These are phyloP conservation scores for Mallotus repandus DNA, from an alignment of 441 rosid species.

Conservation along the genomic window DNA sequence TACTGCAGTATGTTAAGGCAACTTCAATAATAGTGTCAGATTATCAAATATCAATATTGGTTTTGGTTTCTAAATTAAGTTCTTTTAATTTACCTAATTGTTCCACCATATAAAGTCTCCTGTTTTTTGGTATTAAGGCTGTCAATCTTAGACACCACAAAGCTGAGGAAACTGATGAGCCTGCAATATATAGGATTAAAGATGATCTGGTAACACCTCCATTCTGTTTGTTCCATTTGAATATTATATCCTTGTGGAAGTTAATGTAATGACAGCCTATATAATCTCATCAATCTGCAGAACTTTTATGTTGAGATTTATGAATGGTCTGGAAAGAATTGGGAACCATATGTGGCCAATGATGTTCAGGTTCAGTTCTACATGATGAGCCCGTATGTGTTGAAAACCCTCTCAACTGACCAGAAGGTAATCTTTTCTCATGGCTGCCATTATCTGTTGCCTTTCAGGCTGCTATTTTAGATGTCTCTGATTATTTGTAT, in stretches of 20 bases:
- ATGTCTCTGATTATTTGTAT: slow-evolving; percentile 16
- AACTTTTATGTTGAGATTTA: slow-evolving; percentile 64
- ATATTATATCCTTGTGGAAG: background rate
- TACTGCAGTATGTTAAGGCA: slow-evolving; percentile 3
- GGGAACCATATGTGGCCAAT: slow-evolving; percentile 85
- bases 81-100: background rate
- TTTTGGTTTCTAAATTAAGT: background rate
- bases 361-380: slow-evolving; percentile 87
- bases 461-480: background rate
- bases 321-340: slow-evolving; percentile 81
- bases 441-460: background rate
- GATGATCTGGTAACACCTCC: slow-evolving; percentile 54
- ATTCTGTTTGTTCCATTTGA: slow-evolving; percentile 11
- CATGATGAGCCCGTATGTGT: slow-evolving; percentile 92
- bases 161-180: slow-evolving; percentile 63
- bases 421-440: slow-evolving; percentile 41
- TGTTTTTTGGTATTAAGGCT: slow-evolving; percentile 39
- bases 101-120: slow-evolving; percentile 5
- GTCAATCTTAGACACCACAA: slow-evolving; percentile 49
- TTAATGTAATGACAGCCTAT: too few species aligned
- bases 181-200: slow-evolving; percentile 64
- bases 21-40: background rate
- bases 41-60: background rate
- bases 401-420: slow-evolving; percentile 71
- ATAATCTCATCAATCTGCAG: slow-evolving; percentile 26